A percentile compares a stretch with the other conserved stretches of the same genome.
Evolutionary conservation across 805 yeast genomes (phyloP).

Genomic region (Clavispora carvajalis): DNA sequence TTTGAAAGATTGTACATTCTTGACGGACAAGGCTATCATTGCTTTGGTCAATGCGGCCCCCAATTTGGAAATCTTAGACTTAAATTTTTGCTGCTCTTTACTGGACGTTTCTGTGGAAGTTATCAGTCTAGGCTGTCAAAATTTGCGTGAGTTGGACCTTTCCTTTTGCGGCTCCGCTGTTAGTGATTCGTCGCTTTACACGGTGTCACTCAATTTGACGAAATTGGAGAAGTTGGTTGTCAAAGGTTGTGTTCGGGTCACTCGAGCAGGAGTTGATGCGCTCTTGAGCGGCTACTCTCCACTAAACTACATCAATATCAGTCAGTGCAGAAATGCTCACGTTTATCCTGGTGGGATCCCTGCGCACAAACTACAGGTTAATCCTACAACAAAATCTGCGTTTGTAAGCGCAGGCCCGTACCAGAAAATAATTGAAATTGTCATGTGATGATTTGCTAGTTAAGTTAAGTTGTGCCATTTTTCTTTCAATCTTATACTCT

Average conservation of each 20-base stretch:
- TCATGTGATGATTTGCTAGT: conserved; percentile 38
- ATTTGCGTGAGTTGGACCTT: conserved; percentile 47
- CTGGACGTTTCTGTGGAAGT: conserved; percentile 67
- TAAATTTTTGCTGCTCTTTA: conserved; percentile 72
- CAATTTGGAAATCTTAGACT: conserved; percentile 49
- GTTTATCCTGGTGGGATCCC: conserved; percentile 55
- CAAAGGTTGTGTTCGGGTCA: conserved; percentile 71
- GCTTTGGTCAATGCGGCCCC: conserved; percentile 60
- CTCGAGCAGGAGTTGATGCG: conserved; percentile 72
- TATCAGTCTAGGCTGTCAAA: conserved; percentile 60
- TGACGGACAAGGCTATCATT: conserved; percentile 60
- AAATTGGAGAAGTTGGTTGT: conserved; percentile 45
- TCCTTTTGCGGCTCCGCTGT: conserved; percentile 80
- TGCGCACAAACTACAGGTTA: conserved; percentile 49
- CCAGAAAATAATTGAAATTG: conserved; percentile 54
- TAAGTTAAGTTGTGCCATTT: background rate
- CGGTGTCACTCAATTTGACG: conserved; percentile 52
- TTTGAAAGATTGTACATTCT: conserved; percentile 68
- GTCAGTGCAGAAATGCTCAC: conserved; percentile 71
- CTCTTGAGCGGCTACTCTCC: conserved; percentile 52
- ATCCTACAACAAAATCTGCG: conserved; percentile 50
- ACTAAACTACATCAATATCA: conserved; percentile 50
- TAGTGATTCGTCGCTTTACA: conserved; percentile 61
- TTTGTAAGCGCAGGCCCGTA: conserved; percentile 51
- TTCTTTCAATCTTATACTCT: background rate